phyloP scores from a whole-genome alignment of 176 grass and related monocot genomes.

The Guadua angustifolia region DNA sequence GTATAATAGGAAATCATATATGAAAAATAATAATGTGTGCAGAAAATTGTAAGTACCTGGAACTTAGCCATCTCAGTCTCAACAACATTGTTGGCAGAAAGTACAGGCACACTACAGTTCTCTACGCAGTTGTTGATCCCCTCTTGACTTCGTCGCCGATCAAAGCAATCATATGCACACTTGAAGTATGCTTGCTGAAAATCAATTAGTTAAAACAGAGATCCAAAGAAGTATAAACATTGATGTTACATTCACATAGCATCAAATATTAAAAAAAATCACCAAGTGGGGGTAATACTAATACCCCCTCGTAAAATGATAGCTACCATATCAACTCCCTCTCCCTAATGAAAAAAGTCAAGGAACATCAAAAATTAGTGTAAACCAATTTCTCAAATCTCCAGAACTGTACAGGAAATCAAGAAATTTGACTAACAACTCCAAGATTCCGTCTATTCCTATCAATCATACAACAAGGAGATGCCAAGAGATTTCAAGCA shows the following conservation, averaged over 20 bases:
- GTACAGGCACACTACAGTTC: conserved; percentile 79
- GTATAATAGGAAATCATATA: background rate
- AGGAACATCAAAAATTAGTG: background rate
- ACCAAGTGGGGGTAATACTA: background rate
- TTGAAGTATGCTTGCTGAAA: conserved; percentile 93
- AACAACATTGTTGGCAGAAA: conserved; percentile 79
- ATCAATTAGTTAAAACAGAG: conserved; percentile 16
- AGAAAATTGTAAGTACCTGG: conserved; percentile 63
- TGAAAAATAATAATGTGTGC: background rate
- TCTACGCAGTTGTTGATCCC: conserved; percentile 84
- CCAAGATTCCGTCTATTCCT: background rate
- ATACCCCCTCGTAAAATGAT: background rate
- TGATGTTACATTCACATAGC: background rate
- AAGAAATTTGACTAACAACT: background rate
- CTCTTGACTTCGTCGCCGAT: conserved; percentile 71
- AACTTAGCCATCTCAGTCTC: conserved; percentile 70
- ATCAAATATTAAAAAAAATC: background rate
- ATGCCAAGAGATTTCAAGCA: background rate
- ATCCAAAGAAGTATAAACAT: no score
- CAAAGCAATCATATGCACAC: conserved; percentile 94
- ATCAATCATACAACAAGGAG: background rate
- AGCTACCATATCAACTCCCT: background rate
- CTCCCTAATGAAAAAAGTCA: background rate
- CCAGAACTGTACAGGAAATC: background rate
- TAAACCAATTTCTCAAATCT: background rate